Evolutionary conservation across 1,139 yeast species (phyloP).

Genomic region (Sugiyamaella xylanicola): DNA sequence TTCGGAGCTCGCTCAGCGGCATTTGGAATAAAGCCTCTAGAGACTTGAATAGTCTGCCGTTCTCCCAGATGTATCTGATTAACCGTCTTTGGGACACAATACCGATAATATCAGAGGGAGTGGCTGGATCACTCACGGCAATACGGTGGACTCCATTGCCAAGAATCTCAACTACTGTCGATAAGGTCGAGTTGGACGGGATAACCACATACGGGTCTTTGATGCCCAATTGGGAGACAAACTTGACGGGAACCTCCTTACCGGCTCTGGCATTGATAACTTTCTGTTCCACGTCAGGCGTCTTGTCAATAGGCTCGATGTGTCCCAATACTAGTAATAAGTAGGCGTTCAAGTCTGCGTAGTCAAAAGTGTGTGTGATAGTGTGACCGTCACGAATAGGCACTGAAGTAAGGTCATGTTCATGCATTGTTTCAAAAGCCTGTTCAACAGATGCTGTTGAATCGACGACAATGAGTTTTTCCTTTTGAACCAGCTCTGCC

Average conservation of each 20-base stretch:
- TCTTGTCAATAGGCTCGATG: slow-evolving; percentile 39
- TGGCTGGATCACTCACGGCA: slow-evolving; percentile 65
- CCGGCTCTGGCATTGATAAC: slow-evolving; percentile 44
- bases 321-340: slow-evolving; percentile 73
- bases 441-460: slow-evolving; percentile 71
- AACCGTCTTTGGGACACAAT: slow-evolving; percentile 87
- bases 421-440: slow-evolving; percentile 77
- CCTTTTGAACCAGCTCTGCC: slow-evolving; percentile 73
- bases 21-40: slow-evolving; percentile 73
- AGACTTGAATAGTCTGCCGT: slow-evolving; percentile 80
- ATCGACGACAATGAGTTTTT: slow-evolving; percentile 71
- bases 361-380: slow-evolving; percentile 80
- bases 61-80: slow-evolving; percentile 83
- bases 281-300: slow-evolving; percentile 35
- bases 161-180: slow-evolving; percentile 76
- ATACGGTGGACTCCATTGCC: slow-evolving; percentile 93
- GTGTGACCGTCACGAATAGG: slow-evolving; percentile 60
- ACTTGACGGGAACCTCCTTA: slow-evolving; percentile 67
- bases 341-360: slow-evolving; percentile 86
- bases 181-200: slow-evolving; percentile 65
- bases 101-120: slow-evolving; percentile 52
- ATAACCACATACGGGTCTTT: slow-evolving; percentile 84
- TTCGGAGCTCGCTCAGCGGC: slow-evolving; percentile 64
- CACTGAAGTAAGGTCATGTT: slow-evolving; percentile 75
- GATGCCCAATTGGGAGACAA: slow-evolving; percentile 75